Base-by-base conservation (phyloP, 2,329 filamentous ascomycete genomes). In the Elsinoe australis region DNA sequence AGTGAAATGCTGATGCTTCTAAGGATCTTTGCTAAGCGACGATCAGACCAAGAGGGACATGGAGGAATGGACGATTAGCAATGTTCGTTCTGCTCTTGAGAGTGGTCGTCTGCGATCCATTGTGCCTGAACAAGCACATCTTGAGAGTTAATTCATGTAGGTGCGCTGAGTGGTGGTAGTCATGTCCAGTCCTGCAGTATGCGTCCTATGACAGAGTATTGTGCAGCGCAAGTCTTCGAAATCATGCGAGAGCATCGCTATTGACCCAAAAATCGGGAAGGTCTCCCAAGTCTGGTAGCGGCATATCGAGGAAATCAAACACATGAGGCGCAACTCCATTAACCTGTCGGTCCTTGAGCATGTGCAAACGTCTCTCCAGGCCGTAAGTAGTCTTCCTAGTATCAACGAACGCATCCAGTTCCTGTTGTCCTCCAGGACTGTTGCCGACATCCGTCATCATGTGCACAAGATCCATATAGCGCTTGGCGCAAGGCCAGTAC, bases 51-150 rank as follows among this genome's bases (percentile, higher is more conserved):
- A 74, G 60, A 70, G 64, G 1, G 67, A 65, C 5, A 78, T 90
- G 85, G 86, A 90, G 66, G 74, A 80, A 59, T 87, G 81, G 80
- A 75, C 78, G 28, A 82, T 90, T 55, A 73, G 71, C 21, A 90
- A 92, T 59, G 74, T 88, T 22, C 71, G 73, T 15, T 65, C 71
- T 54, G 85, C 80, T 1, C 56, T 89, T 4, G 70, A 76, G 53
- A 72, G 72, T 39, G 80, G 80, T 0, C 75, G 70, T 54, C 61
- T 89, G 58, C 78, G 75, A 62, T 85, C 74, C 52, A 76, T 82
- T 17, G 85, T 90, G n/a, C 75, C 78, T 1, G 86, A 90, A 66
- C 85, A 90, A 64, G 71, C 64, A 19, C 12, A 41, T 22, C 19
- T 41, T n/a, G n/a, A n/a, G n/a, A n/a, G n/a, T n/a, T n/a, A n/a